These are phyloP conservation scores for Ogataea degrootiae DNA, from an alignment of 805 yeast genomes.

Conservation along the genomic window DNA sequence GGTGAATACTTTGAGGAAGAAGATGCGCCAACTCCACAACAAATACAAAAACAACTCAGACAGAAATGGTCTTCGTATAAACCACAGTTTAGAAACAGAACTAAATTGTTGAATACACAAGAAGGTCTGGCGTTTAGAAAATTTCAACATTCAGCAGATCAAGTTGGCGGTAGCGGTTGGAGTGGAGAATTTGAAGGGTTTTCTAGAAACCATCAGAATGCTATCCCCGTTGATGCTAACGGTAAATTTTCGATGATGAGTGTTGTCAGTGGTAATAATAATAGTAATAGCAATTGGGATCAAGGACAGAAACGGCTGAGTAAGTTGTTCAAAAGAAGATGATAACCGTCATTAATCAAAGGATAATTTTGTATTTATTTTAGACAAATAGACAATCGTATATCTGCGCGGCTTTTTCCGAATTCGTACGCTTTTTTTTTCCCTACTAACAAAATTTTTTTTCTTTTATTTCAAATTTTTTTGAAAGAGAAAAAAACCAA, in stretches of 20 bases:
- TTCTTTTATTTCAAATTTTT: no score
- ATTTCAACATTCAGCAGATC: slow-evolving; percentile 13
- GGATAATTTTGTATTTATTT: neutral
- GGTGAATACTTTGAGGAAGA: slow-evolving; percentile 47
- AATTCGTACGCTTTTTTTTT: no score
- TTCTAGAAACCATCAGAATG: slow-evolving; percentile 10
- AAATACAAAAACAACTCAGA: slow-evolving; percentile 31
- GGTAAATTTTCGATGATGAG: slow-evolving; percentile 32
- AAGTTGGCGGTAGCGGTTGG: slow-evolving; percentile 2
- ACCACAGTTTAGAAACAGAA: slow-evolving; percentile 28
- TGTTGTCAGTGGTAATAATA: slow-evolving; percentile 11
- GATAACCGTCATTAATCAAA: neutral
- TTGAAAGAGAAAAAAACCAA: no score
- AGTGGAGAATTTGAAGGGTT: slow-evolving; percentile 22
- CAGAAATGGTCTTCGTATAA: slow-evolving; percentile 31
- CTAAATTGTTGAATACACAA: slow-evolving; percentile 28
- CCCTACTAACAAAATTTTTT: no score
- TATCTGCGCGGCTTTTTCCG: no score
- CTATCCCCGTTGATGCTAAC: slow-evolving; percentile 19
- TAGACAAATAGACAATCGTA: neutral
- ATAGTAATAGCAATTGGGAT: slow-evolving; percentile 1
- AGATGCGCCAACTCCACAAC: slow-evolving; percentile 46
- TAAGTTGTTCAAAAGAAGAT: slow-evolving; percentile 27
- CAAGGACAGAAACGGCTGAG: slow-evolving; percentile 18
- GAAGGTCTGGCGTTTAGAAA: slow-evolving; percentile 34